Evolutionary conservation across 1,139 yeast genomes (phyloP), one percentile per base, ranked within the genome.

Genomic region (Magnusiomyces clavatus): DNA sequence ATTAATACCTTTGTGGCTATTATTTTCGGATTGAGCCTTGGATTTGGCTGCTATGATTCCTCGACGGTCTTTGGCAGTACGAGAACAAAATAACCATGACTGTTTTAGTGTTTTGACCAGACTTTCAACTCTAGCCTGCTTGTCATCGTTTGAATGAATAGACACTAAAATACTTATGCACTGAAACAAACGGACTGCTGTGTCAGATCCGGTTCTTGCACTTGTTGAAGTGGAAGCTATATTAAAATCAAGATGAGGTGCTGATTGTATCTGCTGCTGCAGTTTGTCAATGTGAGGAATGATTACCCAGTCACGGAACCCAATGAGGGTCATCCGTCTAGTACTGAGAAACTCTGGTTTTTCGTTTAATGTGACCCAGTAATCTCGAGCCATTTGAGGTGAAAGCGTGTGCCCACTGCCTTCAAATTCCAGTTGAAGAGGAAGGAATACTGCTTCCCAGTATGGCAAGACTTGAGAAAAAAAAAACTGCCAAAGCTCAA

Each of bases 391-490:
- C n/a, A 60, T 59, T 3, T 61, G 63, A 1, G 62, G 59, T 12
- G 65, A 57, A 49, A 69, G 53, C 37, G 67, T 53, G 54, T 60
- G 61, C 47, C 76, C 77, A 3, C 55, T 52, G 1, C 74, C 77
- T 17, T 70, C 72, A 50, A 76, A 66, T 53, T 78, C 82, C 16
- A 71, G 60, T 51, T 82, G 85, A 24, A 83, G 60, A 0, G 89
- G 88, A 41, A 81, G 60, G 52, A 83, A 75, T 0, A 80, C 75
- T 0, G 84, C 83, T 52, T 79, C 77, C 41, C 82, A 67, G 59
- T 81, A 80, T 50, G 81, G 81, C 50, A 78, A 70, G 0, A 80
- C 73, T 43, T 76, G 73, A 12, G 73, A 68, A 56, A 77, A 78
- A 61, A 82, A 83, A 40, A 70, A 68, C 35, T 72, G 74, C 90